A percentile compares a stretch with the other conserved stretches of the same genome.
Conservation (phyloP, 2,329 filamentous ascomycete genomes). For the Tolypocladium sp. region DNA sequence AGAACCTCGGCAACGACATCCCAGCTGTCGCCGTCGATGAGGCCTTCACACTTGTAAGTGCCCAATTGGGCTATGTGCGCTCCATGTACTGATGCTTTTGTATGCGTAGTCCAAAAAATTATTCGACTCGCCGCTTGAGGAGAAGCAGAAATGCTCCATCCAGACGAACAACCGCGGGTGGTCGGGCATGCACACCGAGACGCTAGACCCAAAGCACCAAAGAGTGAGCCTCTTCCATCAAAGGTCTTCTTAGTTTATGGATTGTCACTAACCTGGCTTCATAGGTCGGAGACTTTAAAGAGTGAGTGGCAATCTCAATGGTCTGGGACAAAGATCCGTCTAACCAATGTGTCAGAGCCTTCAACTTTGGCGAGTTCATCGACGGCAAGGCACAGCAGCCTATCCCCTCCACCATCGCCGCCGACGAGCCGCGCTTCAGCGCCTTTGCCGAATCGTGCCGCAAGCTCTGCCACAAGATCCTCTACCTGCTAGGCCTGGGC, state of each 20-base stretch:
- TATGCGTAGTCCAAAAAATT: constrained; percentile 52
- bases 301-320: constrained; percentile 39
- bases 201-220: constrained; percentile 75
- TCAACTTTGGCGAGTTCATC: constrained; percentile 81
- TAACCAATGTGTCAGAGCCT: constrained; percentile 48
- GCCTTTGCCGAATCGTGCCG: constrained; percentile 65
- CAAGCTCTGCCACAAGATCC: constrained; percentile 60
- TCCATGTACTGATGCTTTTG: neutral
- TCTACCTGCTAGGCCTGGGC: constrained; percentile 70
- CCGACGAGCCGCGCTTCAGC: constrained; percentile 51
- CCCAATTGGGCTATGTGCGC: neutral
- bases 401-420: constrained; percentile 55
- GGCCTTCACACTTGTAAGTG: constrained; percentile 63
- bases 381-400: constrained; percentile 65
- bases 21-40: constrained; percentile 53
- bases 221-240: constrained; percentile 40
- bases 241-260: neutral
- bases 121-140: constrained; percentile 58
- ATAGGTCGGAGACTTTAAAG: constrained; percentile 77
- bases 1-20: constrained; percentile 63
- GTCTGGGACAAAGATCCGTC: neutral
- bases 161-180: constrained; percentile 78
- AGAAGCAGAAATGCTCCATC: constrained; percentile 70
- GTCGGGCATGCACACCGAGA: constrained; percentile 81
- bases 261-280: neutral